Conservation (phyloP, 768 basidiomycete species). For the Rhodotorula kratochvilovae region DNA sequence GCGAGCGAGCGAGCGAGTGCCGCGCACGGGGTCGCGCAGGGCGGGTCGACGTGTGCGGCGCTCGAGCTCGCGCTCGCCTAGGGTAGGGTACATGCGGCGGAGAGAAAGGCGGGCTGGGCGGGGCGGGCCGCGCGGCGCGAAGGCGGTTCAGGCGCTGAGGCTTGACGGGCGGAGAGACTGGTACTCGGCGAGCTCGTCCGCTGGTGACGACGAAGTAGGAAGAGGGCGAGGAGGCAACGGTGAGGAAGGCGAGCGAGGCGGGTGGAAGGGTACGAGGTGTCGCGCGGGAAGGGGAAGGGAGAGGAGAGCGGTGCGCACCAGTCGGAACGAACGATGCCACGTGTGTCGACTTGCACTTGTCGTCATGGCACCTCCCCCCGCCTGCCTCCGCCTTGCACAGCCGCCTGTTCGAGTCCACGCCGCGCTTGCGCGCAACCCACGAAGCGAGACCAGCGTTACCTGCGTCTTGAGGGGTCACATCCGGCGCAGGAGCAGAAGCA, state of each 20-base stretch:
- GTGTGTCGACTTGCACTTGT: conserved; percentile 15
- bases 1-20: too few species aligned
- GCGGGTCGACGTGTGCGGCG: too few species aligned
- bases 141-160: not conserved
- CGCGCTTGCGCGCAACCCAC: conserved; percentile 16
- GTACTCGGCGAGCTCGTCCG: not conserved
- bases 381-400: conserved; percentile 26
- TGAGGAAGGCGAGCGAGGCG: not conserved
- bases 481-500: not conserved
- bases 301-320: conserved; percentile 3
- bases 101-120: not conserved
- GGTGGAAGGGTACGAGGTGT: not conserved
- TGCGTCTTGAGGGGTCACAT: not conserved
- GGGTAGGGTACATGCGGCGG: not conserved
- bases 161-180: not conserved
- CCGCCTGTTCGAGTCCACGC: conserved; percentile 6
- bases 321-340: conserved; percentile 6
- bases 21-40: too few species aligned
- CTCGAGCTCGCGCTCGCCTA: too few species aligned
- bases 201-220: not conserved
- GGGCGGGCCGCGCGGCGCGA: too few species aligned
- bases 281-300: too few species aligned
- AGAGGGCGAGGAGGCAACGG: not conserved
- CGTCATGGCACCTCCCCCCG: conserved; percentile 19
- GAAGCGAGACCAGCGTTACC: conserved; percentile 26